phyloP scores from a whole-genome alignment of 768 basidiomycete species.

The Tylopilus sp. region DNA sequence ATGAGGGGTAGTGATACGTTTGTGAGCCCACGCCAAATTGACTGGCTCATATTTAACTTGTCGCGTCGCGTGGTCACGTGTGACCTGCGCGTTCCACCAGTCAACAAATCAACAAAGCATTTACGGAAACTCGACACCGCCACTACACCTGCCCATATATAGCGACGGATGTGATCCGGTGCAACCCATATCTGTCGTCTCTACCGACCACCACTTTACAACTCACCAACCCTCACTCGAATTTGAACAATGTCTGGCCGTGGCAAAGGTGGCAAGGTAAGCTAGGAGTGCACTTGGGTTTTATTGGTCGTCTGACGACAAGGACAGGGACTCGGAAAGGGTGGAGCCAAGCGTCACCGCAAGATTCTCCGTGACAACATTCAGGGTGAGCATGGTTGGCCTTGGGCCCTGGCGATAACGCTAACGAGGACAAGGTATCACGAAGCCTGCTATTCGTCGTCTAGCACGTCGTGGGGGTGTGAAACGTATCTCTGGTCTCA shows the following conservation, averaged over 20 bases:
- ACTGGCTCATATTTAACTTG: conserved; percentile 22
- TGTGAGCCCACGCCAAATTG: no score
- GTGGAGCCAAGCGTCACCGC: no score
- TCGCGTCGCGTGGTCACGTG: conserved; percentile 32
- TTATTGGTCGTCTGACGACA: no score
- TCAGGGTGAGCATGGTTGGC: no score
- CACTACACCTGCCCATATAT: conserved; percentile 22
- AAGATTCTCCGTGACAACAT: no score
- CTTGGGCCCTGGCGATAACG: no score
- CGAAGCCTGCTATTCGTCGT: no score
- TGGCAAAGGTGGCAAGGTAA: conserved; percentile 90
- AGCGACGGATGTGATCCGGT: not conserved
- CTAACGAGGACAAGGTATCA: no score
- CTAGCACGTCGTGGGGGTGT: no score
- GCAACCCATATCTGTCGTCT: not conserved
- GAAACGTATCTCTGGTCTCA: no score
- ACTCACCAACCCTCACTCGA: not conserved
- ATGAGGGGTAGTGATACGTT: no score
- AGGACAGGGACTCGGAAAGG: no score
- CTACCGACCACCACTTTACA: conserved; percentile 3
- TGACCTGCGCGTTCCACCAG: not conserved
- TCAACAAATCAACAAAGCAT: conserved; percentile 21
- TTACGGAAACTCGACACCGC: conserved; percentile 29
- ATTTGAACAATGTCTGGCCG: conserved; percentile 56
- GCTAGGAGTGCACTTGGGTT: not conserved